These are phyloP conservation scores for Fusarium caatingaense DNA, from an alignment of 2,329 filamentous ascomycete genomes.

Conservation along the genomic window DNA sequence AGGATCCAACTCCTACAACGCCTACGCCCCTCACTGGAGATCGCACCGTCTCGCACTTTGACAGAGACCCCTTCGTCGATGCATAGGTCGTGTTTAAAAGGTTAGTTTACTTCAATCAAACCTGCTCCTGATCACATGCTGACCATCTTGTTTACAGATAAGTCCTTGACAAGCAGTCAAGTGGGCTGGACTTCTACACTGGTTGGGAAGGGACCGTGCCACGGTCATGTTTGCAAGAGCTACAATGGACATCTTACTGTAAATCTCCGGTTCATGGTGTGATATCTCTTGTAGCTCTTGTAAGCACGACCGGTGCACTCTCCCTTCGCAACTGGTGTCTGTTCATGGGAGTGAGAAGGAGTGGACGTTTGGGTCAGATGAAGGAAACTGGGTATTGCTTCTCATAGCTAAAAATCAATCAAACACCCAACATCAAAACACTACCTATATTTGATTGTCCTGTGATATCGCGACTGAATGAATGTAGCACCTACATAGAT, in stretches of 20 bases:
- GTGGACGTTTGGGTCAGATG: background rate
- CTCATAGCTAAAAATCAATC: slow-evolving; percentile 4
- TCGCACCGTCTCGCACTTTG: slow-evolving; percentile 43
- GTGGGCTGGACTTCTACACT: background rate
- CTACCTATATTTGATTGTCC: background rate
- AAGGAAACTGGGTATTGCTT: background rate
- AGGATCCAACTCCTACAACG: background rate
- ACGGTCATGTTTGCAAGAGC: slow-evolving; percentile 8
- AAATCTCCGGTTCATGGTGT: slow-evolving; percentile 29
- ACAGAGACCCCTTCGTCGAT: slow-evolving; percentile 68
- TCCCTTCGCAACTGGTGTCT: background rate
- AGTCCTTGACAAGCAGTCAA: background rate
- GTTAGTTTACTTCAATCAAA: background rate
- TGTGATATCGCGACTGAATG: background rate
- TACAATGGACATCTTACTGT: slow-evolving; percentile 1
- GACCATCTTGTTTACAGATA: background rate
- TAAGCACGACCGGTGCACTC: slow-evolving; percentile 5
- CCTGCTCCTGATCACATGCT: background rate
- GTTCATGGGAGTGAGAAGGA: background rate
- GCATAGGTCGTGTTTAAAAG: slow-evolving; percentile 1
- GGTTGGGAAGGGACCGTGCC: slow-evolving; percentile 1
- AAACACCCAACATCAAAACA: background rate
- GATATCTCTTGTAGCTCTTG: slow-evolving; percentile 12
- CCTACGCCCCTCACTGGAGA: slow-evolving; percentile 44
- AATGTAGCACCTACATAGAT: background rate